Conservation (phyloP, 768 basidiomycete species). For the Auriculariales sp. region DNA sequence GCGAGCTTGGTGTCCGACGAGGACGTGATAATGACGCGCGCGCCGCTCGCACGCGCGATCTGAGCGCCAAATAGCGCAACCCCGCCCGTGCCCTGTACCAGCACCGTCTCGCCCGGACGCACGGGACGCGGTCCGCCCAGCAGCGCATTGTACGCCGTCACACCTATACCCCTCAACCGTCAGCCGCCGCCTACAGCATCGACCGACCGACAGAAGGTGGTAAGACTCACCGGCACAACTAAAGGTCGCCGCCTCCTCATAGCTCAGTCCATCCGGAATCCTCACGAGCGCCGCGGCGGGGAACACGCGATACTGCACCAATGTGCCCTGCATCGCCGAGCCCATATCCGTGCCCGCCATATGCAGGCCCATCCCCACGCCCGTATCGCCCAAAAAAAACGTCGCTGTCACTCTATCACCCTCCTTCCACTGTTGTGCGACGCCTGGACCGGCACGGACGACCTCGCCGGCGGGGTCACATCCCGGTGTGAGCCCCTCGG, state of each 20-base stretch:
- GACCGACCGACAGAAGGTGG: background rate
- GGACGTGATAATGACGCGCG: slow-evolving; percentile 51
- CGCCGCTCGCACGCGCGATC: slow-evolving; percentile 47
- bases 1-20: slow-evolving; percentile 52
- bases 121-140: slow-evolving; percentile 28
- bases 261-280: slow-evolving; percentile 44
- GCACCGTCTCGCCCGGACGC: slow-evolving; percentile 43
- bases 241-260: slow-evolving; percentile 50
- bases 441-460: background rate
- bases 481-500: background rate
- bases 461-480: background rate
- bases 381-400: background rate
- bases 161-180: slow-evolving; percentile 26
- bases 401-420: background rate
- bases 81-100: slow-evolving; percentile 16
- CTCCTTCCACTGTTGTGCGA: background rate
- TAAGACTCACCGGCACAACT: slow-evolving; percentile 27
- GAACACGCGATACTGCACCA: background rate
- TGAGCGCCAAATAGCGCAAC: slow-evolving; percentile 30
- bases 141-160: slow-evolving; percentile 52
- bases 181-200: background rate
- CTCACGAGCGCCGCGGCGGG: slow-evolving; percentile 19
- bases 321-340: background rate
- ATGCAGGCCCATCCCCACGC: background rate
- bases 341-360: background rate